These are phyloP conservation scores for Atkinsonella texensis DNA, from an alignment of 2,329 filamentous ascomycete genomes.

Conservation along the genomic window DNA sequence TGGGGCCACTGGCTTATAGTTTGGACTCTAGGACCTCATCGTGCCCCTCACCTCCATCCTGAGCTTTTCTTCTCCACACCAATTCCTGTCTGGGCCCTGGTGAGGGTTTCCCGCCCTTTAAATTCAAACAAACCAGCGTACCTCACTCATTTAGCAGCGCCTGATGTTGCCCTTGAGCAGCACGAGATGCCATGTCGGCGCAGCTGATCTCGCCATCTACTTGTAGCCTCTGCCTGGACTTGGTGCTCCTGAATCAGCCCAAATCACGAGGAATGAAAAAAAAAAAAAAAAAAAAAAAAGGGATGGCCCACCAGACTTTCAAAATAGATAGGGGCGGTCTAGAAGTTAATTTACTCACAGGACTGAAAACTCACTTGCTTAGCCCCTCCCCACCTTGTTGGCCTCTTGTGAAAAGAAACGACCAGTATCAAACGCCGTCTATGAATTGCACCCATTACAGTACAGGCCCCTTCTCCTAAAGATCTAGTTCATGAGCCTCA, in stretches of 20 bases:
- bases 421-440: no score
- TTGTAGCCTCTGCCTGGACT: no score
- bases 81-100: background rate
- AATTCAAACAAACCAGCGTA: background rate
- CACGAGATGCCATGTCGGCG: background rate
- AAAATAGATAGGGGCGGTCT: background rate
- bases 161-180: background rate
- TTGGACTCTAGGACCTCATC: background rate
- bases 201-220: no score
- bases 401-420: background rate
- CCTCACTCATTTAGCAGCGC: background rate
- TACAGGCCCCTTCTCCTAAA: background rate
- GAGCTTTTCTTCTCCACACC: background rate
- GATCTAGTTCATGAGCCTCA: background rate
- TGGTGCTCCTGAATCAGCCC: no score
- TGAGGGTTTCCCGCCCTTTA: background rate
- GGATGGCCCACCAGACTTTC: background rate
- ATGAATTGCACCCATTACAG: no score
- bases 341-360: background rate
- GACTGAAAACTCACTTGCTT: background rate
- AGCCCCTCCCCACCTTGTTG: background rate
- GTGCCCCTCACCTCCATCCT: background rate
- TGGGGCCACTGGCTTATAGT: conserved; percentile 9
- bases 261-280: no score
- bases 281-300: no score